A percentile compares a stretch with the other conserved stretches of the same genome.
Conservation (phyloP, 2,329 filamentous ascomycete genomes). For the Exophiala viscosa region DNA sequence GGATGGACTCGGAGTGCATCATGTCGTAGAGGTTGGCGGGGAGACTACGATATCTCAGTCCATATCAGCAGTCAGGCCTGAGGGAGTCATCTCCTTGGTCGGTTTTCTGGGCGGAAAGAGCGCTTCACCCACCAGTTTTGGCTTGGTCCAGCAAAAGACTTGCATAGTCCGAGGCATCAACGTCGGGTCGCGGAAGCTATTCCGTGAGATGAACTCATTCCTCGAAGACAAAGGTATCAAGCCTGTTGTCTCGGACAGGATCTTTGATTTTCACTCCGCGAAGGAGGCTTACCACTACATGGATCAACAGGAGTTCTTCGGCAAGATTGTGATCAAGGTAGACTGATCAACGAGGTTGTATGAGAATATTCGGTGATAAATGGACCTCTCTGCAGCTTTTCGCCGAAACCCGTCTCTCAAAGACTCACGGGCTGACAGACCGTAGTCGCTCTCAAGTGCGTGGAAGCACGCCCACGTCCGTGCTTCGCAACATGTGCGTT, state of each 20-base stretch:
- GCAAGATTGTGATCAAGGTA: constrained; percentile 48
- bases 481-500: no score
- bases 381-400: no score
- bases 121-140: constrained; percentile 40
- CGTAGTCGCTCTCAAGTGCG: no score
- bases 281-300: constrained; percentile 55
- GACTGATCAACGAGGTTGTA: background rate
- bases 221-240: constrained; percentile 58
- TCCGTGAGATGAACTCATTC: constrained; percentile 58
- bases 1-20: constrained; percentile 54
- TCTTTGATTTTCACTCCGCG: constrained; percentile 50
- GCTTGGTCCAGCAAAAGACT: constrained; percentile 24
- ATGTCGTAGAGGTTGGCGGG: constrained; percentile 63
- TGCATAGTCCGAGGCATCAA: constrained; percentile 57
- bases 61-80: constrained; percentile 45
- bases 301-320: constrained; percentile 52
- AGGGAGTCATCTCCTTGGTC: constrained; percentile 50
- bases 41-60: constrained; percentile 56
- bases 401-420: no score
- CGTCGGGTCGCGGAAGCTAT: constrained; percentile 54
- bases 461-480: no score
- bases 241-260: constrained; percentile 57
- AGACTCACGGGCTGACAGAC: no score
- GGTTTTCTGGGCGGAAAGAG: constrained; percentile 47
- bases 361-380: no score